phyloP scores from a whole-genome alignment of 768 basidiomycete genomes.

The Glaciozyma martinii region DNA sequence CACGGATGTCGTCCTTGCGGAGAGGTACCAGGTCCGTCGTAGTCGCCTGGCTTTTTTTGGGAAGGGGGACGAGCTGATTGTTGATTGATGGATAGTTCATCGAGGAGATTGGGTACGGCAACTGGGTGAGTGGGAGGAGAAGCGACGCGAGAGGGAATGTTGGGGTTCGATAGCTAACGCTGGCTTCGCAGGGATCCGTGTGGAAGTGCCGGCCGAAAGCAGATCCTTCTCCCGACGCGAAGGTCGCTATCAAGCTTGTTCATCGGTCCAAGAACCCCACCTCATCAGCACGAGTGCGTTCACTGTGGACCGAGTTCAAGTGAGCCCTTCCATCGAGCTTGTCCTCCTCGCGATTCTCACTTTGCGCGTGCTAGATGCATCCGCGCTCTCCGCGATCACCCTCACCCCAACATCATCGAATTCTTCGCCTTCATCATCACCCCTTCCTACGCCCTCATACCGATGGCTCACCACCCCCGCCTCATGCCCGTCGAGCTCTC shows the following conservation, averaged over 20 bases:
- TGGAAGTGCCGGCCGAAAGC: background rate
- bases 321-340: background rate
- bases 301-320: constrained; percentile 52
- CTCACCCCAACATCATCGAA: constrained; percentile 82
- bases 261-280: constrained; percentile 71
- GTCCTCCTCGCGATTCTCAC: background rate
- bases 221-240: constrained; percentile 40
- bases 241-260: constrained; percentile 84
- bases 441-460: constrained; percentile 23
- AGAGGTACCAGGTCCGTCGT: constrained; percentile 63
- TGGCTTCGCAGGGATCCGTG: constrained; percentile 35
- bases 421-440: constrained; percentile 66
- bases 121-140: constrained; percentile 45
- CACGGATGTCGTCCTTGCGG: constrained; percentile 59
- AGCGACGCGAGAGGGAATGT: background rate
- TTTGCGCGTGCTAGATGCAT: constrained; percentile 49
- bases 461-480: background rate
- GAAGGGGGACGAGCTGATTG: too few relatives aligned
- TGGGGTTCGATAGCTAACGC: constrained; percentile 7
- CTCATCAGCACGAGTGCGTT: constrained; percentile 78
- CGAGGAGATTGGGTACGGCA: constrained; percentile 64
- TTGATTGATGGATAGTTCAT: constrained; percentile 18
- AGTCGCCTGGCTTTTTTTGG: constrained; percentile 40
- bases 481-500: constrained; percentile 73
- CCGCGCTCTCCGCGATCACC: constrained; percentile 67